Evolutionary conservation across 1,284 basidiomycete species (phyloP).

Genomic region (Ceratobasidium sp.): DNA sequence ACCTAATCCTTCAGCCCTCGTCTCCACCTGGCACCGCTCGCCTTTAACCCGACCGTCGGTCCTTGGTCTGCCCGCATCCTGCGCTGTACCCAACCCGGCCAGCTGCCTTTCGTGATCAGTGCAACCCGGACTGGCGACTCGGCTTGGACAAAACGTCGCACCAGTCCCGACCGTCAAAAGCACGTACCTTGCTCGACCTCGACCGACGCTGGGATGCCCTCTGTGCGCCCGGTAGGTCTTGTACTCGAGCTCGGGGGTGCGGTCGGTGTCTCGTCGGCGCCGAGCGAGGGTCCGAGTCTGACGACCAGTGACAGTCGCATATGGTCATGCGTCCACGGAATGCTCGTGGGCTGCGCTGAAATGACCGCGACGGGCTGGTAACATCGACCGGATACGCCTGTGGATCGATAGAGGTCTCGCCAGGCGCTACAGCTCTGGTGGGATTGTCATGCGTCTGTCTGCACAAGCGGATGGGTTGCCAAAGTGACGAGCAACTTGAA

Average conservation of each 20-base stretch:
- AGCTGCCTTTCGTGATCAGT: not conserved
- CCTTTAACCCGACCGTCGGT: not conserved
- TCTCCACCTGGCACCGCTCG: not conserved
- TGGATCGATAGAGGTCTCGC: not conserved
- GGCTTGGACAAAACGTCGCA: not conserved
- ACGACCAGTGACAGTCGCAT: too few species aligned
- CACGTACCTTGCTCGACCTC: not conserved
- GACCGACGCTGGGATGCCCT: not conserved
- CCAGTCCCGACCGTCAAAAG: not conserved
- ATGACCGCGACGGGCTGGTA: not conserved
- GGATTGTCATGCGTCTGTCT: too few species aligned
- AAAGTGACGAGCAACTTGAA: not conserved
- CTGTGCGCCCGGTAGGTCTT: too few species aligned
- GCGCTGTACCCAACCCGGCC: too few species aligned
- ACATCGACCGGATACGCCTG: not conserved
- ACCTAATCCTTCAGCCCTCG: not conserved
- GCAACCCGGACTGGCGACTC: not conserved
- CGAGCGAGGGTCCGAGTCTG: too few species aligned
- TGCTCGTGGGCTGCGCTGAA: too few species aligned
- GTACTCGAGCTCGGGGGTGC: too few species aligned
- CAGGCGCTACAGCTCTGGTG: too few species aligned
- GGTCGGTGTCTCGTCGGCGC: too few species aligned
- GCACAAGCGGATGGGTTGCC: not conserved
- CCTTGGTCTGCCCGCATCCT: not conserved
- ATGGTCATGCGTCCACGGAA: too few species aligned